Percentiles rank a stretch among this genome's conserved stretches.
These are phyloP conservation scores for Lachancea meyersii DNA, from an alignment of 805 yeast genomes.

Conservation along the genomic window DNA sequence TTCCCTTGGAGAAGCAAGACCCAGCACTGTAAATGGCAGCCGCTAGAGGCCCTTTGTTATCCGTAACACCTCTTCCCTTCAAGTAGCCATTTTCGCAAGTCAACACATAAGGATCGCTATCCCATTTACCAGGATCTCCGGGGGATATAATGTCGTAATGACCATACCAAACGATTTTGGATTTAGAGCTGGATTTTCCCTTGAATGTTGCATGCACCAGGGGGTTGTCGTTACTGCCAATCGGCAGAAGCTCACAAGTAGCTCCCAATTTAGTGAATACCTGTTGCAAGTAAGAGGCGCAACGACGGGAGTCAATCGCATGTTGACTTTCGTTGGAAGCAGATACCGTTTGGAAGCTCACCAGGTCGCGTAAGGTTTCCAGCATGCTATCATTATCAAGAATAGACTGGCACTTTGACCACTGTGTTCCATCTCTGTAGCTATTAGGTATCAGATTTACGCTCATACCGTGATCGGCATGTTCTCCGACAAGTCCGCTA, in stretches of 20 bases:
- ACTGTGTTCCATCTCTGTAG: neutral
- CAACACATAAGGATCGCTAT: slow-evolving; percentile 69
- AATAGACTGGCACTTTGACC: slow-evolving; percentile 6
- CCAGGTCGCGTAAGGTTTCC: slow-evolving; percentile 51
- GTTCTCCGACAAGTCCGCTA: slow-evolving; percentile 14
- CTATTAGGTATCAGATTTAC: neutral
- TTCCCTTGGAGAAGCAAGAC: slow-evolving; percentile 46
- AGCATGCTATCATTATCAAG: slow-evolving; percentile 59
- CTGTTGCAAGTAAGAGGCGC: slow-evolving; percentile 69
- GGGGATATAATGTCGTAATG: slow-evolving; percentile 95
- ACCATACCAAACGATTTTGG: slow-evolving; percentile 80
- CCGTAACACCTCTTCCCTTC: slow-evolving; percentile 89
- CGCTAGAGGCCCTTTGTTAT: slow-evolving; percentile 87
- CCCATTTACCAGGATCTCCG: slow-evolving; percentile 56
- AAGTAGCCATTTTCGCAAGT: slow-evolving; percentile 77
- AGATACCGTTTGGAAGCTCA: slow-evolving; percentile 72
- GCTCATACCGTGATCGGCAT: neutral
- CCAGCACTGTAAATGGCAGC: slow-evolving; percentile 87
- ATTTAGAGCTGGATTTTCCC: slow-evolving; percentile 34
- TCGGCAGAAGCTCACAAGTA: slow-evolving; percentile 61
- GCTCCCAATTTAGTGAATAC: slow-evolving; percentile 68
- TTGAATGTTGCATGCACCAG: slow-evolving; percentile 70
- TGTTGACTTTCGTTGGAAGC: slow-evolving; percentile 49
- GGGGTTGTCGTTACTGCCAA: slow-evolving; percentile 60
- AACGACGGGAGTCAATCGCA: slow-evolving; percentile 72